Percentiles rank a stretch among this genome's conserved stretches.
Evolutionary conservation across 2,329 filamentous ascomycete genomes (phyloP).

Genomic region (Apiospora arundinis): DNA sequence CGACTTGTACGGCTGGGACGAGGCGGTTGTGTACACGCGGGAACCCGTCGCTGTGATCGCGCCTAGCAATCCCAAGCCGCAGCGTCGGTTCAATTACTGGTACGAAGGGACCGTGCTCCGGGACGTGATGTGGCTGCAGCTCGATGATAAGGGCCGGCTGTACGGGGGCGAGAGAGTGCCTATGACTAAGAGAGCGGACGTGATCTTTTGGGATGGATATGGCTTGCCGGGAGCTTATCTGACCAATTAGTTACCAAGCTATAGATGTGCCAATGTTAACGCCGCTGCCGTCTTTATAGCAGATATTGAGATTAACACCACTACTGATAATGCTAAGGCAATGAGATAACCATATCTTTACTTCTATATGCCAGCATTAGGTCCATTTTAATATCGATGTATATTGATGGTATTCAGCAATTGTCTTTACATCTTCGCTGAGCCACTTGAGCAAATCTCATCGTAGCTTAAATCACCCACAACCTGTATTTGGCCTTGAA

Average conservation of each 20-base stretch:
- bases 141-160: neutral
- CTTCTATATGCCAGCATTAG: too few species aligned
- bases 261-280: too few species aligned
- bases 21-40: slow-evolving; percentile 23
- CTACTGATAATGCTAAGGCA: too few species aligned
- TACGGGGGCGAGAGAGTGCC: neutral
- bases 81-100: slow-evolving; percentile 18
- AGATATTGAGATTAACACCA: too few species aligned
- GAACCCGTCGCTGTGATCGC: neutral
- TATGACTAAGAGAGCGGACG: neutral
- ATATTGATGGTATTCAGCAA: too few species aligned
- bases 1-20: slow-evolving; percentile 27
- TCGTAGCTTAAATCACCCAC: too few species aligned
- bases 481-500: too few species aligned
- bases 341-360: too few species aligned
- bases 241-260: neutral
- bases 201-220: neutral
- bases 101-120: neutral
- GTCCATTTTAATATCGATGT: too few species aligned
- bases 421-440: too few species aligned
- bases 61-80: neutral
- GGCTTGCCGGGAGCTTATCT: neutral
- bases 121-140: slow-evolving; percentile 3
- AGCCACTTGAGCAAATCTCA: too few species aligned
- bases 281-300: too few species aligned